Base-by-base conservation (phyloP, 768 basidiomycete genomes). In the Lactarius sp. region DNA sequence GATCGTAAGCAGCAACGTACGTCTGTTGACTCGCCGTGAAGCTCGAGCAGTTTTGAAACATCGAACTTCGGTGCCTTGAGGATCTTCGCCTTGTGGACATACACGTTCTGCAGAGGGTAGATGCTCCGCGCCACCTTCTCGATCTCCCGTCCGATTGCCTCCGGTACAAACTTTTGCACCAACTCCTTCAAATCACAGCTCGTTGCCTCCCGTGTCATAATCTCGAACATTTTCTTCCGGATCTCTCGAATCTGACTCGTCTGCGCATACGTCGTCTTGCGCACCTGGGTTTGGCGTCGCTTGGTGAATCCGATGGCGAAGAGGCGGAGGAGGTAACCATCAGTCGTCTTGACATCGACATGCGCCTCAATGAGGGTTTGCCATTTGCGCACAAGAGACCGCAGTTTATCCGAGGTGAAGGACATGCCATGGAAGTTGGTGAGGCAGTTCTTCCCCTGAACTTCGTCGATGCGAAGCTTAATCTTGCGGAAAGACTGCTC, bases 341-440 rank as follows among this genome's bases (percentile, higher is more conserved):
- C 97, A 69, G 95, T 96, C 63, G 97, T 99, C 82, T 94, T 94
- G 71, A 99, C 94, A 74, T 99, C 97, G 75, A 98, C 91, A 76
- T 94, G 92, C 44, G 97, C 97, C 80, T 98, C 97, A 72, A 99
- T 95, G 73, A 98, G 90, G 20, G 96, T 87, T 80, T 98, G 97
- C 97, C 97, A 99, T 80, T 98, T 99, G 77, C 96, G 92, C 71
- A 99, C 97, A 73, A 99, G 94, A 56, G 97, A 98, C 61, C 97
- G 94, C 69, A 98, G 88, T 80, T 98, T 98, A 87, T 99, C 97
- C 63, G 96, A 97, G 66, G 97, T 98, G 81, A 99, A 98, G 81
- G 96, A 93, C 96, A 99, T 98, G 76, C 97, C 97, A 78, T 96
- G 91, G 92, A 99, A 99, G 79, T 95, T 96, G 76, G 97, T 98